These are phyloP conservation scores for Geum urbanum DNA, from an alignment of 306 rosid species.

Conservation along the genomic window DNA sequence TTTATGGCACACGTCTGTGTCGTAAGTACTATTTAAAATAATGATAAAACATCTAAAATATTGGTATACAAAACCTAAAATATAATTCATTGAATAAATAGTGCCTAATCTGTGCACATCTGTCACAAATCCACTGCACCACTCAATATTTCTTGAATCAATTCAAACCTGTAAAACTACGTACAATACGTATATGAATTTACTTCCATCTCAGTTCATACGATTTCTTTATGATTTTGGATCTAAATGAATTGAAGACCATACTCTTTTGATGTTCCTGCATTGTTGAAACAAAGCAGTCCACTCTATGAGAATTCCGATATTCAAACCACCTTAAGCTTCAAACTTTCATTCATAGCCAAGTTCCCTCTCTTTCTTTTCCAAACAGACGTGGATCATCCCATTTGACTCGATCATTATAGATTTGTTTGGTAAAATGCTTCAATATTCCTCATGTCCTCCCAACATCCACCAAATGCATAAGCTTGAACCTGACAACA, in stretches of 20 bases:
- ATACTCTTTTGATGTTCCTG: conserved; percentile 49
- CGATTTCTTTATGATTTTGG: conserved; percentile 29
- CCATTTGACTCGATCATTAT: too few relatives aligned
- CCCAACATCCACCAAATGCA: conserved; percentile 35
- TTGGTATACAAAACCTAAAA: too few relatives aligned
- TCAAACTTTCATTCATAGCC: conserved; percentile 34
- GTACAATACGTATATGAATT: too few relatives aligned
- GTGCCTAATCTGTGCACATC: too few relatives aligned
- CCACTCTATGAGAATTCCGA: conserved; percentile 40
- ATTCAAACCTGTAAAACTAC: not conserved
- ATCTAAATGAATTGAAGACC: conserved; percentile 63
- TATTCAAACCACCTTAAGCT: conserved; percentile 43
- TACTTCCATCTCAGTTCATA: not conserved
- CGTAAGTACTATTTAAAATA: too few relatives aligned
- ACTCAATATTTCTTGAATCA: too few relatives aligned
- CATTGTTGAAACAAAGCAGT: conserved; percentile 32
- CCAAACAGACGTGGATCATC: too few relatives aligned
- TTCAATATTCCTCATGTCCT: conserved; percentile 35
- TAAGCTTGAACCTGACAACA: conserved; percentile 27
- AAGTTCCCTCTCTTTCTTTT: conserved; percentile 36
- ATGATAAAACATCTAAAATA: too few relatives aligned
- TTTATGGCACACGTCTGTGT: too few relatives aligned
- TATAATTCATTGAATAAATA: too few relatives aligned
- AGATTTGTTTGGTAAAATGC: conserved; percentile 37
- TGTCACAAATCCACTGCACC: too few relatives aligned